Conservation (phyloP, 2,329 filamentous ascomycete genomes). For the Fusarium hainanense region DNA sequence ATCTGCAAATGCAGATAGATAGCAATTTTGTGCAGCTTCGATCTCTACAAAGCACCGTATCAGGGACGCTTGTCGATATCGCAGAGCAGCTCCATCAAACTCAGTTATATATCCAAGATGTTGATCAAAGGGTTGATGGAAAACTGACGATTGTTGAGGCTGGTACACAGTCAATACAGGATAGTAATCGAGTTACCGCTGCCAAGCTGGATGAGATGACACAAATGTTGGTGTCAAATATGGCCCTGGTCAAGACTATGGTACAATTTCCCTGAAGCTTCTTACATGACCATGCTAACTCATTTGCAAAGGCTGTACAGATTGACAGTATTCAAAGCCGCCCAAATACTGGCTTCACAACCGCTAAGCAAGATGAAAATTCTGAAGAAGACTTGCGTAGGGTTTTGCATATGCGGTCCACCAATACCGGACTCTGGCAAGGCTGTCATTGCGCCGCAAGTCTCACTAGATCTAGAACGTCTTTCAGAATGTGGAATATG, state of each 20-base stretch:
- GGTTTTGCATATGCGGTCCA: too few species aligned
- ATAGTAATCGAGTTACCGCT: rapidly evolving
- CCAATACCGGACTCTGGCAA: too few species aligned
- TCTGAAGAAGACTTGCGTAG: too few species aligned
- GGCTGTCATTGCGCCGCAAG: too few species aligned
- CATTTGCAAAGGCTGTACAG: too few species aligned
- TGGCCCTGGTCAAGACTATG: too few species aligned
- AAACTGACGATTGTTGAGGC: background rate
- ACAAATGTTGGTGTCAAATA: too few species aligned
- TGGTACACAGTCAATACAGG: background rate
- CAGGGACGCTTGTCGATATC: rapidly evolving
- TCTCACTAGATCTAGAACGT: too few species aligned
- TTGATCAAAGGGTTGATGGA: background rate
- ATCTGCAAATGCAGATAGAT: background rate
- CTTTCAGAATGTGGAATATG: too few species aligned
- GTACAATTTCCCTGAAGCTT: too few species aligned
- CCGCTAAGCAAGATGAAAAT: too few species aligned
- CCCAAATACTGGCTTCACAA: rapidly evolving
- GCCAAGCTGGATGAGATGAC: background rate
- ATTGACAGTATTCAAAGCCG: rapidly evolving
- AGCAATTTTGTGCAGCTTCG: background rate
- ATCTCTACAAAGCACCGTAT: background rate
- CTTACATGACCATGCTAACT: too few species aligned
- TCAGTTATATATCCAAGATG: background rate
- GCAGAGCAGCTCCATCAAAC: background rate